phyloP scores from a whole-genome alignment of 495 filamentous ascomycete species.

The Collariella sp. region DNA sequence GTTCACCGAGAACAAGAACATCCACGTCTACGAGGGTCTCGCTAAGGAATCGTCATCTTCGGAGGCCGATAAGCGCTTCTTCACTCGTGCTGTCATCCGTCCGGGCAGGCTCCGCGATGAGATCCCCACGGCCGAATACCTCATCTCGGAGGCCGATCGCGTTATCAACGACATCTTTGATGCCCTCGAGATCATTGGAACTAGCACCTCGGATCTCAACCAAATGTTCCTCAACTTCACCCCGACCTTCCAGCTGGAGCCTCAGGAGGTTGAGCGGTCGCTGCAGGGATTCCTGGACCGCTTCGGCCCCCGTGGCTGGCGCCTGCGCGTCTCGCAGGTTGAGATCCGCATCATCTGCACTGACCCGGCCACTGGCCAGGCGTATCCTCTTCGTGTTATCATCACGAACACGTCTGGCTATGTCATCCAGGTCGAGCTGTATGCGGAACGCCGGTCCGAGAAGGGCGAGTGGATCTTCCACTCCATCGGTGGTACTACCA shows the following conservation, averaged over 20 bases:
- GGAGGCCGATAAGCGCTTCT: conserved; percentile 95
- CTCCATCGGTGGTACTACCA: conserved; percentile 87
- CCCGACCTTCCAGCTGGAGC: conserved; percentile 84
- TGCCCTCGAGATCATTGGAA: conserved; percentile 94
- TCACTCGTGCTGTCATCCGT: conserved; percentile 88
- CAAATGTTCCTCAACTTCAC: conserved; percentile 99
- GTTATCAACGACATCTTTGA: conserved; percentile 97
- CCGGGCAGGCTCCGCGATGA: conserved; percentile 90
- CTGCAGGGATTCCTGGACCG: conserved; percentile 92
- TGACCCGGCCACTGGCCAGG: conserved; percentile 70
- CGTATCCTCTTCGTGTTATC: conserved; percentile 89
- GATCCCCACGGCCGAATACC: conserved; percentile 93
- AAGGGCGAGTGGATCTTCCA: conserved; percentile 97
- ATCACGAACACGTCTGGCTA: conserved; percentile 99
- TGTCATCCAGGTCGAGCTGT: conserved; percentile 95
- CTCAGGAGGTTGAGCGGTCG: conserved; percentile 86
- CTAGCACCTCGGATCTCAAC: conserved; percentile 98
- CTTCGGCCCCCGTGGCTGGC: conserved; percentile 91
- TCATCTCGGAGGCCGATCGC: conserved; percentile 93
- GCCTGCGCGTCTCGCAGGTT: conserved; percentile 91
- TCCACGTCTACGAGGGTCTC: conserved; percentile 94
- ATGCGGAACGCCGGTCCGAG: conserved; percentile 95
- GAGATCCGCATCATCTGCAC: conserved; percentile 98
- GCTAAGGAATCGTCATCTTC: conserved; percentile 63
- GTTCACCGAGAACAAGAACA: conserved; percentile 97